Evolutionary conservation across 139 green algal genomes (phyloP), one percentile per base, ranked within the genome.

Genomic region (Asterochloris sp.): DNA sequence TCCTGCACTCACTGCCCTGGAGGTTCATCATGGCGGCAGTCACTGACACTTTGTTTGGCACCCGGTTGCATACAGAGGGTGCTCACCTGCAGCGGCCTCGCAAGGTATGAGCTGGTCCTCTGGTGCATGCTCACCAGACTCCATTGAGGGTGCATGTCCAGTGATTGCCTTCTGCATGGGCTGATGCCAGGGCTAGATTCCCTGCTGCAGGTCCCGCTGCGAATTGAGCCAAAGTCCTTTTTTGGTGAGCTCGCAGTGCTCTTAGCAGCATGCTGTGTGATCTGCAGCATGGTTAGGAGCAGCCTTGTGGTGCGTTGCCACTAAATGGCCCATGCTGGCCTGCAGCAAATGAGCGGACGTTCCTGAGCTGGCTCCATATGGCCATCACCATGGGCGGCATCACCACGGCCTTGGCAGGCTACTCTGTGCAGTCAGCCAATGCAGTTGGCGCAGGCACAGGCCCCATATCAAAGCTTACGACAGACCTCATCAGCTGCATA

Each of bases 211-310:
- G 38, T 96, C 26, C 94, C 94, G 8, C 89, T 98, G 85, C 86
- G 94, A 0, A 94, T 98, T 24, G 94, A 98, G 85, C 94, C 94
- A 17, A 98, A 98, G 80, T 95, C 91, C 11, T 98, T 93, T 76
- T 98, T 97, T 85, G 93, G 94, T 97, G 77, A 74, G 80, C n/a
- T 60, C 10, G 61, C 19, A 10, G 13, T 23, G 9, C 62, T 29
- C 69, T 19, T 0, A 27, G 63, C 61, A 73, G 76, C 21, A 69
- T 54, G 47, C 13, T 12, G 74, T 28, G 16, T 79, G 14, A 64
- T 15, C 15, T 64, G 27, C 12, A 62, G 76, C 61, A 81, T 11
- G 26, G 77, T 60, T 14, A 11, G 10, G 27, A 60, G 12, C 11
- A 82, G 13, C 17, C 13, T 23, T 17, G 6, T 13, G 47, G 27